Base-by-base conservation (phyloP, 768 basidiomycete genomes). In the Lactarius tabidus region DNA sequence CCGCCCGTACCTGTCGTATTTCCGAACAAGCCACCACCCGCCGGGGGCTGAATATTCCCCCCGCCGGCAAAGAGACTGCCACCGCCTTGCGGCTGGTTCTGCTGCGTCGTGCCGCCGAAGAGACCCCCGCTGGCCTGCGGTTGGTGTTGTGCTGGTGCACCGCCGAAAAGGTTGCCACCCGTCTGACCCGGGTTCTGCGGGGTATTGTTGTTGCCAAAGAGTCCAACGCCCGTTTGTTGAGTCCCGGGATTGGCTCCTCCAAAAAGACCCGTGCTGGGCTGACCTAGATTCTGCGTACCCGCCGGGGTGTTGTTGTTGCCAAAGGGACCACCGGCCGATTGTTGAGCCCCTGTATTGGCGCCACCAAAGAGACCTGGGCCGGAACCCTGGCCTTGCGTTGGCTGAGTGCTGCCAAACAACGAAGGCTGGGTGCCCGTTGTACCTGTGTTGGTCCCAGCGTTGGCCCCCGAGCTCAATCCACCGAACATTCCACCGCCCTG, bases 11-110 rank as follows among this genome's bases (percentile, higher is more conserved):
- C 58, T 51, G 52, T 54, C 17, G 72, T 66, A 56, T 45, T 72
- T 10, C 75, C 74, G 63, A 75, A 76, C 64, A 77, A 59, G 8
- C 76, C 72, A 14, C 73, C 71, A 20, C 74, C 66, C 4, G 71
- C 39, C 52, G 57, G 58, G 43, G 64, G 64, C 51, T 60, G 68
- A 14, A 35, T 36, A 9, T n/a, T 29, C 8, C 26, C 29, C 20
- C 20, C n/a, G 28, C 20, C n/a, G 28, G 43, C 64, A 28, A 65
- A 65, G 36, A 61, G 64, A 20, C 59, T 39, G 7, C 57, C 63
- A 18, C 41, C 59, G 26, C 28, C 14, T 36, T 55, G 64, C 23
- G 56, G 45, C 39, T 61, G 60, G 29, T 35, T 45, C 29, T 38
- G 48, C 29, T 38, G 48, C 39, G 28, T 33, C 45, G 35, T 57